Base-by-base conservation (phyloP, 495 filamentous ascomycete species). In the Hypoxylon lenormandii region DNA sequence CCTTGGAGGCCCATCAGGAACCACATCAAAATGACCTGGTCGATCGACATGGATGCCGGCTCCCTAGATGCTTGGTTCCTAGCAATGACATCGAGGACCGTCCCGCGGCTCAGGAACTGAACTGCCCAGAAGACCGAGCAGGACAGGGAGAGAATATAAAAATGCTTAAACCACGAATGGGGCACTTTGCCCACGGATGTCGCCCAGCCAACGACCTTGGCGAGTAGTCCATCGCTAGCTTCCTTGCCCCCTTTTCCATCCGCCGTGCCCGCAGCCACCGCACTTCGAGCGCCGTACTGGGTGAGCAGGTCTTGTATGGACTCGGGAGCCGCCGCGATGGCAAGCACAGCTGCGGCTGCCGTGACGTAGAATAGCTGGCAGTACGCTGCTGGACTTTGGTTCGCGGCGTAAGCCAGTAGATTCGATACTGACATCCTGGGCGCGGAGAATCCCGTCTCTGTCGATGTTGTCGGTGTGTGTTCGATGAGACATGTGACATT, bases 151-250 rank as follows among this genome's bases (percentile, higher is more conserved):
- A 86, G 73, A 33, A 92, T 72, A 73, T 98, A 98, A 78, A 97
- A 98, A 58, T 93, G 89, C 6, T 80, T 83, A 79, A 98, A 98
- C 83, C 89, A 98, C 52, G 83, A 80, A 76, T 97, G 95, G 3
- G 96, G 93, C 10, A 98, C 90, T 72, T 81, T 82, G 57, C 73
- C 76, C 42, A 60, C 73, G 36, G 78, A 80, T 5, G 76, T 80
- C 21, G 73, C 54, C 40, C 66, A 56, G 33, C 60, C 71, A 46
- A 82, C 42, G 28, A 78, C 33, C 4, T 56, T 46, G 48, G 76
- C 21, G n/a, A 81, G 50, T 36, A 51, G 46, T 30, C 69, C 60
- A 11, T 60, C 19, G 12, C 61, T 37, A 18, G 47, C n/a, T 36
- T 49, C 22, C 28, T 56, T 46, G 30, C 40, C 37, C 40, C 47